phyloP scores from a whole-genome alignment of 768 basidiomycete species.

The Russula ochroleuca region DNA sequence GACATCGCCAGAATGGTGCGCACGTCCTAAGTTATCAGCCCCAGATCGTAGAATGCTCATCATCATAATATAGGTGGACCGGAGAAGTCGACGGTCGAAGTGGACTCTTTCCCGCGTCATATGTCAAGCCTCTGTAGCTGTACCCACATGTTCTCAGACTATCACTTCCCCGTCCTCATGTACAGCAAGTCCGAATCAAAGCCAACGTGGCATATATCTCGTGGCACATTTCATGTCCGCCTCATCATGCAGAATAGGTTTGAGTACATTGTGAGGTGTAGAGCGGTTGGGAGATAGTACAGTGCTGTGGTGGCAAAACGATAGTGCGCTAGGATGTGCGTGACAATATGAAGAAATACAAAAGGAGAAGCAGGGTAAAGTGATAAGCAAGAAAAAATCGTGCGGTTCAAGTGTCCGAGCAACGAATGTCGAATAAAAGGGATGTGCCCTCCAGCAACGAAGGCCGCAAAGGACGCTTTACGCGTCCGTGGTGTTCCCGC shows the following conservation, averaged over 20 bases:
- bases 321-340: slow-evolving; percentile 24
- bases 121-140: slow-evolving; percentile 21
- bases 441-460: slow-evolving; percentile 22
- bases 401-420: slow-evolving; percentile 16
- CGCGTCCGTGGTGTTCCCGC: slow-evolving; percentile 7
- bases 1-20: slow-evolving; percentile 75
- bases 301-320: slow-evolving; percentile 23
- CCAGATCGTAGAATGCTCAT: not conserved
- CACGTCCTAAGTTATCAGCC: not conserved
- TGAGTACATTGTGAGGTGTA: slow-evolving; percentile 1
- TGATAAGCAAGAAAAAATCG: slow-evolving; percentile 17
- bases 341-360: slow-evolving; percentile 17
- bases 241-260: slow-evolving; percentile 16
- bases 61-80: slow-evolving; percentile 24
- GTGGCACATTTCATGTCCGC: slow-evolving; percentile 12
- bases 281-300: slow-evolving; percentile 15
- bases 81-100: slow-evolving; percentile 23
- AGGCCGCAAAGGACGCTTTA: not conserved
- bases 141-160: not conserved
- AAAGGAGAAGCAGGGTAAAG: slow-evolving; percentile 1
- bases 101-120: slow-evolving; percentile 26
- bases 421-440: slow-evolving; percentile 22
- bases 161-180: not conserved
- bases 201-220: slow-evolving; percentile 5
- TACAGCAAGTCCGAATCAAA: not conserved